These are phyloP conservation scores for Sparassis latifolia DNA, from an alignment of 1,284 basidiomycete species.

Conservation along the genomic window DNA sequence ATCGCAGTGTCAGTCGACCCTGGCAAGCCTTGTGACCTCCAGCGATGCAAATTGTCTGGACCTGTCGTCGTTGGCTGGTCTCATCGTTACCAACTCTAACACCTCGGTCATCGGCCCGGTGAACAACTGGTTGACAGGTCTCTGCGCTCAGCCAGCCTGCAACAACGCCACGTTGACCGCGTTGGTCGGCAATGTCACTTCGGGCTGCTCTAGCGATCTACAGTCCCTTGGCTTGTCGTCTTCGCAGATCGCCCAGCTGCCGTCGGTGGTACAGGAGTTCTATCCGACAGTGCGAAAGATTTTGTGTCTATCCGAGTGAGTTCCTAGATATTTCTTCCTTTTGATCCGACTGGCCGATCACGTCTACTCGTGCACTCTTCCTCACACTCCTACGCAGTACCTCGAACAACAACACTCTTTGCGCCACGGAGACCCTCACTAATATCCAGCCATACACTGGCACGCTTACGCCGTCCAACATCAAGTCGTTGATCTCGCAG, in stretches of 20 bases:
- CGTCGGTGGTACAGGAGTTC: constrained; percentile 32
- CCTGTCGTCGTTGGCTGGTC: constrained; percentile 36
- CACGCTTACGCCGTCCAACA: constrained; percentile 25
- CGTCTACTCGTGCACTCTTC: neutral
- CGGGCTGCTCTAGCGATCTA: constrained; percentile 48
- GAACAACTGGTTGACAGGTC: constrained; percentile 48
- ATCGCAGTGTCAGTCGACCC: constrained; percentile 28
- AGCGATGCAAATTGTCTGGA: constrained; percentile 48
- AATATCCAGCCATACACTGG: constrained; percentile 39
- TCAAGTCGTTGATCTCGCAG: constrained; percentile 19
- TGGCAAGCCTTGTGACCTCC: constrained; percentile 34
- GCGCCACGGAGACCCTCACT: constrained; percentile 43
- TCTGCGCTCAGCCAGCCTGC: constrained; percentile 52
- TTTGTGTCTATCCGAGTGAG: constrained; percentile 53
- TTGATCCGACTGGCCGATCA: neutral
- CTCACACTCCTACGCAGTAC: constrained; percentile 23
- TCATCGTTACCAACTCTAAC: constrained; percentile 32
- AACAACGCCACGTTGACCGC: constrained; percentile 45
- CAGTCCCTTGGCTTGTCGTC: constrained; percentile 27
- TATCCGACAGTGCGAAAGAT: constrained; percentile 48
- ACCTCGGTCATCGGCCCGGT: constrained; percentile 46
- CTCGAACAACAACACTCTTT: constrained; percentile 37
- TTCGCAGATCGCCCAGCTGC: constrained; percentile 21
- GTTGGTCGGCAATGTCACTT: constrained; percentile 41
- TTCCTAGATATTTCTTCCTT: constrained; percentile 7